Evolutionary conservation across 108 stramenopile species (phyloP), one percentile per base, ranked within the genome.

Genomic region (Cyclotella choctawhatcheeana): DNA sequence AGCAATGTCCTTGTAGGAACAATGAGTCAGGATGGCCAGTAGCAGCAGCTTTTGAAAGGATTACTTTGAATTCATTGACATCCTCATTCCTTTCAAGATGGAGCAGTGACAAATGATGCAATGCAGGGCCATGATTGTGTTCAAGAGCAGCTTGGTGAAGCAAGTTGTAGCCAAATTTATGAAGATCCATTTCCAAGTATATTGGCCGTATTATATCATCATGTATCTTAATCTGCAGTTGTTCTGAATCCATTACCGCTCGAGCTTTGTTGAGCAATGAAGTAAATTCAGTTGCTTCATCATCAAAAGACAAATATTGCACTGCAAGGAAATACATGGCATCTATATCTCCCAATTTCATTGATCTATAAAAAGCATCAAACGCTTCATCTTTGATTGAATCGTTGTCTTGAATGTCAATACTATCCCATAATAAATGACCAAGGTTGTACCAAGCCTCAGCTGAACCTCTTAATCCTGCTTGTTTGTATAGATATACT

Each of bases 361-460:
- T 86, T 24, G 93, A 90, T 35, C 84, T 76, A n/a, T 64, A 47
- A 72, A 91, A 91, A 20, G 84, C 72, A 12, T 87, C 78, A 76
- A 90, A 88, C 13, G 89, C 85, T 21, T 61, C 30, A 10, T 71
- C 55, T 44, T 43, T 66, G 26, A 64, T 27, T n/a, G n/a, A 29
- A 5, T 48, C 13, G 18, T 64, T 37, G 45, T 6, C 26, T 43
- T 40, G 40, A 29, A 44, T 20, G 16, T 53, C 52, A 53, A 26
- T 69, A 25, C 82, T 84, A 34, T 85, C 88, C 91, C 91, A 94
- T 14, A 84, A 35, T 43, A 92, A 69, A 37, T 92, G 84, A 8
- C 91, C 93, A 1, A 88, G 77, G 78, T 94, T 94, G 58, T 76
- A 94, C 83, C 81, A 92, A 37, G 88, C 93, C 47, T 88, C 91